Evolutionary conservation across 441 rosid genomes (phyloP).

Genomic region (Adansonia madagascariensis): DNA sequence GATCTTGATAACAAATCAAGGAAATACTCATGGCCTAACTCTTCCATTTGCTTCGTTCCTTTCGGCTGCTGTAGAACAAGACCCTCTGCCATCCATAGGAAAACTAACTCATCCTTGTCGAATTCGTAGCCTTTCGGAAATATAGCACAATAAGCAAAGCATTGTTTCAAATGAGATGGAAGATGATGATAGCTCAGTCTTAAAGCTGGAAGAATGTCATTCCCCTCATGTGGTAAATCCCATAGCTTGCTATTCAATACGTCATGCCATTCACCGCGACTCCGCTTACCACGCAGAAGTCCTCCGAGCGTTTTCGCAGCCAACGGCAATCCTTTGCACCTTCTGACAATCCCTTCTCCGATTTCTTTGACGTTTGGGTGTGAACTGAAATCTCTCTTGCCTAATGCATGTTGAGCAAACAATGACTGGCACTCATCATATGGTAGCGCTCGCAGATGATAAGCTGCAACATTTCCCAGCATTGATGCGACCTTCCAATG

Average conservation of each 20-base stretch:
- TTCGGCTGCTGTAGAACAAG: background rate
- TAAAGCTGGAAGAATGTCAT: constrained; percentile 25
- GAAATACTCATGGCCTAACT: constrained; percentile 11
- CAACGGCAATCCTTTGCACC: constrained; percentile 28
- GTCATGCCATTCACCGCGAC: constrained; percentile 11
- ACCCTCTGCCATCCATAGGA: constrained; percentile 26
- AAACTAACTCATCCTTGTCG: constrained; percentile 15
- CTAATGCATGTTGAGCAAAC: constrained; percentile 12
- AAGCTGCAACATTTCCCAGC: background rate
- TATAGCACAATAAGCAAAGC: constrained; percentile 24
- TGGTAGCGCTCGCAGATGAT: background rate
- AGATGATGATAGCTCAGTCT: constrained; percentile 20
- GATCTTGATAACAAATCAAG: constrained; percentile 13
- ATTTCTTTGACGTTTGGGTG: background rate
- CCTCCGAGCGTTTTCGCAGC: constrained; percentile 40
- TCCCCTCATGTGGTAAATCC: constrained; percentile 24
- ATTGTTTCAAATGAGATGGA: constrained; percentile 17
- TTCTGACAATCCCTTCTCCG: constrained; percentile 24
- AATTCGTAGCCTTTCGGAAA: constrained; percentile 20
- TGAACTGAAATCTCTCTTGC: background rate
- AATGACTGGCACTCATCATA: background rate
- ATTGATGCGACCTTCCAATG: background rate
- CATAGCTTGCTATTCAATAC: constrained; percentile 34
- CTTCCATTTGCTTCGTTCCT: constrained; percentile 20
- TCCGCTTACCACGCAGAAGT: constrained; percentile 4